Evolutionary conservation across 2,329 filamentous ascomycete genomes (phyloP), one percentile per base, ranked within the genome.

Genomic region (Amylocarpus encephaloides): DNA sequence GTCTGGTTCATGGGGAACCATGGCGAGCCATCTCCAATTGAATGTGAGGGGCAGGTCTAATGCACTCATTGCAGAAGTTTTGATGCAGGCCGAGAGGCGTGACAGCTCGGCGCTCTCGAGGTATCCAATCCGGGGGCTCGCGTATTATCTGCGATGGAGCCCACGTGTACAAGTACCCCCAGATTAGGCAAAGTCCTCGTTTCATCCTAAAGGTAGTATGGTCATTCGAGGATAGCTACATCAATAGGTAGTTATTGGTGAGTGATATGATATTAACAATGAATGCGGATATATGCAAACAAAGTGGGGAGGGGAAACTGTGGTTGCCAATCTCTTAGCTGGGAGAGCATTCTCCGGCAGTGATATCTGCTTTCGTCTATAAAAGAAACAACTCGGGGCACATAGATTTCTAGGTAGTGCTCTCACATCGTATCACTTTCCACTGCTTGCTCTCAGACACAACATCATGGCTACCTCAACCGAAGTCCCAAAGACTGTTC

Each of bases 401-500:
- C 7, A 4, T 6, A 30, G 1, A 18, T 41, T 10, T 47, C 16
- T 9, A 11, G 19, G 18, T 19, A 32, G 7, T 26, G n/a, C n/a
- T 30, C 32, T 46, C 30, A 6, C 19, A 6, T 10, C 30, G 13
- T 36, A 16, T 15, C 7, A 26, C 15, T 38, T 6, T 22, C 13
- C 43, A 29, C 35, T 5, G 1, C 18, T n/a, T 22, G 12, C 34
- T 33, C 7, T 26, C 5, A 43, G 30, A 19, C 22, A 46, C 2
- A 30, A n/a, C 32, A 51, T 32, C 43, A 71, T 73, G 68, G 66
- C 66, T 51, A 64, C 68, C 60, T 54, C 63, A 40, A 65, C 65
- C 35, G 70, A 73, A 54, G 50, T 66, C 44, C 71, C 70, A 5
- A 62, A 71, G 63, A 74, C 70, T 38, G 70, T 75, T 50, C 67